These are phyloP conservation scores for Sclerotinia nivalis DNA, from an alignment of 2,329 filamentous ascomycete genomes.

Conservation along the genomic window DNA sequence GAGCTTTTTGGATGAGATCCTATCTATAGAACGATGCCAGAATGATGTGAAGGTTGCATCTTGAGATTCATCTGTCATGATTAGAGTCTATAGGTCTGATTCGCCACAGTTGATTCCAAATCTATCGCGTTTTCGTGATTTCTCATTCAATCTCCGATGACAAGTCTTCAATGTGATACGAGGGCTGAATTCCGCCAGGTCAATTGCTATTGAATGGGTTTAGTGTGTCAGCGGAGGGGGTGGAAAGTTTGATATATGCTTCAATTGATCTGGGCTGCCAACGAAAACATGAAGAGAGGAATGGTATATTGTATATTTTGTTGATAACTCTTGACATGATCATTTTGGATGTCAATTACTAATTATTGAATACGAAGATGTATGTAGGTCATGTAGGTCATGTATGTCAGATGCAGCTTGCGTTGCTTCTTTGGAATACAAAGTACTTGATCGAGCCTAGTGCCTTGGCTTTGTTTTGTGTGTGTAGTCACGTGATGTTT, in stretches of 20 bases:
- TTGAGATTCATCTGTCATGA: constrained; percentile 10
- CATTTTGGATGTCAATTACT: background rate
- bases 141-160: background rate
- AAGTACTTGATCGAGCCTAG: constrained; percentile 13
- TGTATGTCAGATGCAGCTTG: background rate
- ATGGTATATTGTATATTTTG: background rate
- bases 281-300: background rate
- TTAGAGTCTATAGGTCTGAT: background rate
- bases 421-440: constrained; percentile 4
- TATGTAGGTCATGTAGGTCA: no score
- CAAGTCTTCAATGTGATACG: background rate
- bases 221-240: no score
- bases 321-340: background rate
- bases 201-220: background rate
- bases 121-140: background rate
- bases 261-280: background rate
- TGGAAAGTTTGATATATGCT: background rate
- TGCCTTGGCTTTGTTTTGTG: background rate
- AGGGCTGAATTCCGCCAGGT: background rate
- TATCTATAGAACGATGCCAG: constrained; percentile 25
- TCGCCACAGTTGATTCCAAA: constrained; percentile 10
- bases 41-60: constrained; percentile 24
- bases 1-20: constrained; percentile 23
- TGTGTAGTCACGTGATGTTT: background rate
- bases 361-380: background rate